A percentile compares a stretch with the other conserved stretches of the same genome.
phyloP scores from a whole-genome alignment of 768 basidiomycete genomes.

The Amylocystis lapponica region DNA sequence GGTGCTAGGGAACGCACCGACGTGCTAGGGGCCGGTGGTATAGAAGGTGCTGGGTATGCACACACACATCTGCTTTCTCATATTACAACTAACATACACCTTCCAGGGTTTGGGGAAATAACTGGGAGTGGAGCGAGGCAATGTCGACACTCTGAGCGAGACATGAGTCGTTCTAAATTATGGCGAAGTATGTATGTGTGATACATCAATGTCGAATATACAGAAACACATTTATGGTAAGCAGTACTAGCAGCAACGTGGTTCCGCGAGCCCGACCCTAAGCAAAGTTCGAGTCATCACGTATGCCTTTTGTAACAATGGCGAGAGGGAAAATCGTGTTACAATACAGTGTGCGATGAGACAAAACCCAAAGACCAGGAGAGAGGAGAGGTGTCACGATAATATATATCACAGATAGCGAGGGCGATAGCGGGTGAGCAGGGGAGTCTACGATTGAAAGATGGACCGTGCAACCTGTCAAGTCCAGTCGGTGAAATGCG shows the following conservation, averaged over 20 bases:
- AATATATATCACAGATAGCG: slow-evolving; percentile 81
- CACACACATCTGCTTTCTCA: background rate
- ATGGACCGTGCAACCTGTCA: slow-evolving; percentile 69
- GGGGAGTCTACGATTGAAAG: slow-evolving; percentile 62
- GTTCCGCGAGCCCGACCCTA: slow-evolving; percentile 25
- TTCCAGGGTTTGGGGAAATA: slow-evolving; percentile 27
- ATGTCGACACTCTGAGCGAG: too few relatives aligned
- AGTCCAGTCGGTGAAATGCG: background rate
- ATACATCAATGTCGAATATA: slow-evolving; percentile 33
- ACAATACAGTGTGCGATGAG: slow-evolving; percentile 80
- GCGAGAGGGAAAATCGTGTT: slow-evolving; percentile 55
- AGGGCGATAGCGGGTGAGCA: slow-evolving; percentile 42
- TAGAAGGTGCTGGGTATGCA: slow-evolving; percentile 67
- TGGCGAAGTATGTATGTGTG: slow-evolving; percentile 28
- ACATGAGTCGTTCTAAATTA: slow-evolving; percentile 33
- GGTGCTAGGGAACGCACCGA: slow-evolving; percentile 52
- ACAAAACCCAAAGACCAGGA: slow-evolving; percentile 40
- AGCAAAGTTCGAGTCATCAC: slow-evolving; percentile 40
- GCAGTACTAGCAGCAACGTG: slow-evolving; percentile 21
- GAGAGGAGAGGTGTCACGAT: slow-evolving; percentile 42
- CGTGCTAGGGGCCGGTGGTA: slow-evolving; percentile 60
- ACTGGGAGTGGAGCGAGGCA: slow-evolving; percentile 30
- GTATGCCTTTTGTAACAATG: slow-evolving; percentile 48
- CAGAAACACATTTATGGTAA: slow-evolving; percentile 27
- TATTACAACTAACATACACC: slow-evolving; percentile 8